phyloP scores from a whole-genome alignment of 2,329 filamentous ascomycete species.

The Westerdykella ornata region DNA sequence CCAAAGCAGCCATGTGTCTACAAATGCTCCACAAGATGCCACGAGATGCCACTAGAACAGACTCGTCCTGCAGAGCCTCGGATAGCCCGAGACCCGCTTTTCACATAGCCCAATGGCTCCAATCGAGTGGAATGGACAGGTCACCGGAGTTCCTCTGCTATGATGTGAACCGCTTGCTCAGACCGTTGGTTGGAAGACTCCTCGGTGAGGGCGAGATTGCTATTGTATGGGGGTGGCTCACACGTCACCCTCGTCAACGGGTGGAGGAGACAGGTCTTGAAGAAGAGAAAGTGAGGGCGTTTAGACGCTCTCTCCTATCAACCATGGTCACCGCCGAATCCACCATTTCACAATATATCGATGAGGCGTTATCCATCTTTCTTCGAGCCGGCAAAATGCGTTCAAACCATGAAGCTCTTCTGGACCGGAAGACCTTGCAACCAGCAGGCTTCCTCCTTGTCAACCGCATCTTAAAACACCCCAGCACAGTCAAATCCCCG shows the following conservation, averaged over 20 bases:
- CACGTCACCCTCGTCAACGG: constrained; percentile 12
- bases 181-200: constrained; percentile 18
- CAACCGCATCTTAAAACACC: constrained; percentile 16
- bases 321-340: constrained; percentile 17
- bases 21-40: constrained; percentile 22
- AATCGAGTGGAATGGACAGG: constrained; percentile 22
- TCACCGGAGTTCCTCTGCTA: constrained; percentile 23
- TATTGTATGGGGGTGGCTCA: constrained; percentile 28
- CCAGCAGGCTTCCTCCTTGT: constrained; percentile 22
- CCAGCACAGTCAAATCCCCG: constrained; percentile 5
- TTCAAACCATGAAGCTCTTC: neutral
- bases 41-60: neutral
- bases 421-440: constrained; percentile 9
- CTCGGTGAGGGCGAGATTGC: constrained; percentile 16
- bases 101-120: constrained; percentile 26
- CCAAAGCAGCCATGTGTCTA: constrained; percentile 37
- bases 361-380: constrained; percentile 19
- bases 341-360: constrained; percentile 5
- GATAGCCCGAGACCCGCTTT: constrained; percentile 12
- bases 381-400: constrained; percentile 17
- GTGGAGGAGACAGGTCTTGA: constrained; percentile 15
- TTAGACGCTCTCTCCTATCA: constrained; percentile 19
- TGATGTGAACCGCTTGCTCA: constrained; percentile 10
- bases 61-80: neutral
- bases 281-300: constrained; percentile 8